Percentiles rank a stretch among this genome's conserved stretches.
Conservation (phyloP, 257 asterid species). For the Solanum dulcamara region DNA sequence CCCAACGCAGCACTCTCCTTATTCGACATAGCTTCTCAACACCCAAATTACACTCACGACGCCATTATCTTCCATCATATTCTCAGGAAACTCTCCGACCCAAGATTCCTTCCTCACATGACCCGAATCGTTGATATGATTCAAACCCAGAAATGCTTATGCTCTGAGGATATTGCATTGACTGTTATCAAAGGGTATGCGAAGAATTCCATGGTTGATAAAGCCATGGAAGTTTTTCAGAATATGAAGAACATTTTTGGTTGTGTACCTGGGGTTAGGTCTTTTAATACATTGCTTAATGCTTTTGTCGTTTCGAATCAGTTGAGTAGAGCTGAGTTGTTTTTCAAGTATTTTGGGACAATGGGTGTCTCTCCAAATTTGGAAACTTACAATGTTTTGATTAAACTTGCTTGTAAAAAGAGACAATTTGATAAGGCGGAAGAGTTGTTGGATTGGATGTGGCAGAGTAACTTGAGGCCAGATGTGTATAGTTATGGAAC, state of each 20-base stretch:
- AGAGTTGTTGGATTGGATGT: conserved; percentile 29
- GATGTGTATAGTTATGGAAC: conserved; percentile 71
- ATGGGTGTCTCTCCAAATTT: conserved; percentile 63
- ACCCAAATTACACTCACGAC: conserved; percentile 42
- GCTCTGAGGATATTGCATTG: conserved; percentile 60
- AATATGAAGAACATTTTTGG: conserved; percentile 59
- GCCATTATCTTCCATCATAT: conserved; percentile 52
- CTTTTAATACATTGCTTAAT: conserved; percentile 63
- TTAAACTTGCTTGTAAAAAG: conserved; percentile 51
- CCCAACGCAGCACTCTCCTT: conserved; percentile 41
- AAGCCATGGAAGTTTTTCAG: conserved; percentile 55
- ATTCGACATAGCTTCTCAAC: conserved; percentile 46
- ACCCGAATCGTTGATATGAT: conserved; percentile 43
- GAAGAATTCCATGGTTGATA: conserved; percentile 40
- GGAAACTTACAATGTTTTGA: conserved; percentile 55
- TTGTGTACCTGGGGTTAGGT: conserved; percentile 62
- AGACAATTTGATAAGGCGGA: conserved; percentile 41
- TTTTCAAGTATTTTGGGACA: conserved; percentile 38
- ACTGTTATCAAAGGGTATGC: conserved; percentile 53
- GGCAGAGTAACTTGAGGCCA: conserved; percentile 46
- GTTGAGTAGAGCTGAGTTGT: conserved; percentile 57
- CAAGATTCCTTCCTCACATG: conserved; percentile 24
- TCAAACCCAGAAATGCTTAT: conserved; percentile 35
- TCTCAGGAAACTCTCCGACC: conserved; percentile 66
- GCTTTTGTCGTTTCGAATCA: conserved; percentile 62